These are phyloP conservation scores for Neophaeococcomyces mojaviensis DNA, from an alignment of 2,329 filamentous ascomycete genomes.

Conservation along the genomic window DNA sequence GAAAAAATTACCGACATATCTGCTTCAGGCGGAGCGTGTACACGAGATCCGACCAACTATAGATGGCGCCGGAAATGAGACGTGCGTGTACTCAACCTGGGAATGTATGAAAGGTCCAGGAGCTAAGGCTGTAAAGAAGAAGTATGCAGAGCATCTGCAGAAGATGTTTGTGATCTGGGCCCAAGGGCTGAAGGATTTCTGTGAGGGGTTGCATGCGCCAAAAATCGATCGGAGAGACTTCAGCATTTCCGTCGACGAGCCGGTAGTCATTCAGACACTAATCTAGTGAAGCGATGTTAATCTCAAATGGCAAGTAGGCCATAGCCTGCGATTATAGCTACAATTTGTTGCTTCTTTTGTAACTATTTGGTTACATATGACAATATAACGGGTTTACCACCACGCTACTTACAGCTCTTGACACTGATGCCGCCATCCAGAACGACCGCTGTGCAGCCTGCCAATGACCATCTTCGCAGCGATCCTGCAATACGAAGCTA, in stretches of 20 bases:
- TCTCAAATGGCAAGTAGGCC: not conserved
- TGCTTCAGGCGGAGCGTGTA: slow-evolving; percentile 39
- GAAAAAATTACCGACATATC: slow-evolving; percentile 25
- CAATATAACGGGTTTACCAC: too few species aligned
- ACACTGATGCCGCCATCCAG: too few species aligned
- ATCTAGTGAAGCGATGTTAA: not conserved
- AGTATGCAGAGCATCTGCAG: slow-evolving; percentile 32
- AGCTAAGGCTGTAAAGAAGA: slow-evolving; percentile 36
- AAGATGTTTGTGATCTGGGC: slow-evolving; percentile 36
- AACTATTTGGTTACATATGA: too few species aligned
- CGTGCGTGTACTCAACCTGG: slow-evolving; percentile 32
- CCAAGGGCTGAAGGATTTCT: slow-evolving; percentile 33
- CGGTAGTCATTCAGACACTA: not conserved
- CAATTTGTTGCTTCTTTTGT: too few species aligned
- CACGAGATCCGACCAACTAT: slow-evolving; percentile 38
- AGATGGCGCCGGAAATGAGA: slow-evolving; percentile 26
- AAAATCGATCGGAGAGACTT: slow-evolving; percentile 29
- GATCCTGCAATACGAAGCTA: too few species aligned
- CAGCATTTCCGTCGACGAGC: slow-evolving; percentile 9
- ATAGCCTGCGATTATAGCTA: too few species aligned
- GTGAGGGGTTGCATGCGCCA: slow-evolving; percentile 21
- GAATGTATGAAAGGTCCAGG: slow-evolving; percentile 37
- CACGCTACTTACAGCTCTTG: too few species aligned
- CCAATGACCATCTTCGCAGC: too few species aligned
- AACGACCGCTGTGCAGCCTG: too few species aligned